Conservation (phyloP, 1,139 yeast genomes). For the Hemisphaericaspora xylanilytica region DNA sequence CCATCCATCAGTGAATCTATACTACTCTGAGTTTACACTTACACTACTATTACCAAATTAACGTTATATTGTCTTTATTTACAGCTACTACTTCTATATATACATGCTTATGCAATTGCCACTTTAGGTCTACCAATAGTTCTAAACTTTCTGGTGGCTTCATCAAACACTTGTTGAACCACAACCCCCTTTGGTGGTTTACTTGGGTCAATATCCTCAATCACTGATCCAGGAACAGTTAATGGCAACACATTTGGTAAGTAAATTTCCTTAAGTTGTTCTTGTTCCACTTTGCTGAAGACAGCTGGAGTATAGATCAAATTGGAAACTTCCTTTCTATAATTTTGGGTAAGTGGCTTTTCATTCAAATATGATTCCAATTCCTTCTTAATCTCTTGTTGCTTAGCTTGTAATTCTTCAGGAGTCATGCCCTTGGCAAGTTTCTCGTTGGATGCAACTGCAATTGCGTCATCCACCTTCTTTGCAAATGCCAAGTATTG, state of each 20-base stretch:
- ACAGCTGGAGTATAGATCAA: slow-evolving; percentile 39
- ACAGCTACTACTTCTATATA: neutral
- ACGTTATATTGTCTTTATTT: neutral
- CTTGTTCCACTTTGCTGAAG: slow-evolving; percentile 26
- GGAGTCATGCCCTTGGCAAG: slow-evolving; percentile 22
- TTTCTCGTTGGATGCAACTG: slow-evolving; percentile 33
- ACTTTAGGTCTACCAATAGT: slow-evolving; percentile 37
- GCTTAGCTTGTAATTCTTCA: slow-evolving; percentile 20
- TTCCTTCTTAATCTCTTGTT: slow-evolving; percentile 18
- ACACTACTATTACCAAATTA: too few species aligned
- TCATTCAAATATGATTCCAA: slow-evolving; percentile 22
- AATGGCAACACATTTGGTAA: slow-evolving; percentile 38
- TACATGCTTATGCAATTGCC: slow-evolving; percentile 20
- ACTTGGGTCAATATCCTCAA: slow-evolving; percentile 25
- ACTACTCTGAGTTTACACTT: too few species aligned
- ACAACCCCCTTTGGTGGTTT: slow-evolving; percentile 35
- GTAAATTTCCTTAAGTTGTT: slow-evolving; percentile 22
- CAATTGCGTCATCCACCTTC: slow-evolving; percentile 17
- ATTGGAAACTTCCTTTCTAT: slow-evolving; percentile 21
- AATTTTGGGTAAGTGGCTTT: slow-evolving; percentile 25
- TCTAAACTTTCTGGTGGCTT: slow-evolving; percentile 23
- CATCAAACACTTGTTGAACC: slow-evolving; percentile 35
- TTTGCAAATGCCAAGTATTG: slow-evolving; percentile 3
- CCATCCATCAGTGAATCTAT: too few species aligned
- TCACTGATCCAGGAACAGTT: slow-evolving; percentile 34